These are phyloP conservation scores for Tuber microsphaerosporum DNA, from an alignment of 495 filamentous ascomycete genomes.

Conservation along the genomic window DNA sequence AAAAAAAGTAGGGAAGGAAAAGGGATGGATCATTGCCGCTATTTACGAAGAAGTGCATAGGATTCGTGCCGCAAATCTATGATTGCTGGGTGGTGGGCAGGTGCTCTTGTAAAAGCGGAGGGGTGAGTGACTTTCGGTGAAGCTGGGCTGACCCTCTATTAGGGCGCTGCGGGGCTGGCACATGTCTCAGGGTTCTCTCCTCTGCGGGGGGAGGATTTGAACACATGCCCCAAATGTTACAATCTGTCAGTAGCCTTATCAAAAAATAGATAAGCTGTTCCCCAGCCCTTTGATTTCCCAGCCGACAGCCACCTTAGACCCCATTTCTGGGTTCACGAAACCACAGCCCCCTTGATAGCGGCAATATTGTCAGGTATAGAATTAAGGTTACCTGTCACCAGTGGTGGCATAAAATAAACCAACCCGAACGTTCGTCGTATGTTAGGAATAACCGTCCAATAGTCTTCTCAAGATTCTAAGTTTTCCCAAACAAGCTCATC, in stretches of 20 bases:
- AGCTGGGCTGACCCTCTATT: not conserved
- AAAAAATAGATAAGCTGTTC: not conserved
- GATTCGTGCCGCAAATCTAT: not conserved
- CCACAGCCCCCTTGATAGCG: not conserved
- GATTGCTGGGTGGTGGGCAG: not conserved
- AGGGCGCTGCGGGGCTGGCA: not conserved
- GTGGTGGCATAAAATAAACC: not conserved
- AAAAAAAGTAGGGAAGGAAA: not conserved
- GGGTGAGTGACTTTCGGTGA: not conserved
- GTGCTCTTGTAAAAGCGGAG: not conserved
- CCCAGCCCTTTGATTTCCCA: not conserved
- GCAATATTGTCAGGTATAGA: not conserved
- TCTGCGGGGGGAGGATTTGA: not conserved
- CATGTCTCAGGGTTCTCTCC: not conserved
- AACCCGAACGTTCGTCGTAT: not conserved
- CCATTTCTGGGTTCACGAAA: not conserved
- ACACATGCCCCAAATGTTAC: not conserved
- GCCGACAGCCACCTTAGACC: not conserved
- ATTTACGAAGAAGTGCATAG: not conserved
- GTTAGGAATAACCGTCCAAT: not conserved
- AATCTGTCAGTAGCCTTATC: not conserved
- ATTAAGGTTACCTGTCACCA: not conserved
- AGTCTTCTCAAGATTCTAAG: not conserved
- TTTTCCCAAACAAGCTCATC: no score
- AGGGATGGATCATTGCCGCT: not conserved